Evolutionary conservation across 148 eudicot genomes (phyloP).

Genomic region (Chenopodium quinoa): DNA sequence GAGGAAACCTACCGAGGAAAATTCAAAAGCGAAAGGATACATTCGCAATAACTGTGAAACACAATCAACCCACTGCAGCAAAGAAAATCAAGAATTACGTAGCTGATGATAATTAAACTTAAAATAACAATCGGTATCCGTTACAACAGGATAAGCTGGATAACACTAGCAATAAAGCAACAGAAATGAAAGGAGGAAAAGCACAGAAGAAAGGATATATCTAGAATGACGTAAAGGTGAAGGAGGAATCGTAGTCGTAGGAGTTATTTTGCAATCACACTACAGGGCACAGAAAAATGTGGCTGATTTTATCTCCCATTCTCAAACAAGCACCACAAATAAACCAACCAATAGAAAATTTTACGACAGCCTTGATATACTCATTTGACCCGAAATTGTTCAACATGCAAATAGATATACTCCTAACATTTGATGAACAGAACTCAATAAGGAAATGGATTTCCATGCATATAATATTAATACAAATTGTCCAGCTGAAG

Average conservation of each 20-base stretch:
- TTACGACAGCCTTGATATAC: neutral
- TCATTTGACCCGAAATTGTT: neutral
- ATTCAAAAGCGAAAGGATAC: constrained; percentile 96
- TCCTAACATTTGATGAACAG: neutral
- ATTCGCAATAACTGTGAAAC: constrained; percentile 86
- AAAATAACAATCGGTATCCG: neutral
- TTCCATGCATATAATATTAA: neutral
- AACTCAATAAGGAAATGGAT: neutral
- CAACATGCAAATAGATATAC: neutral
- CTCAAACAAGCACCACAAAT: neutral
- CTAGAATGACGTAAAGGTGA: neutral
- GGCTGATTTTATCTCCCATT: neutral
- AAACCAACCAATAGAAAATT: neutral
- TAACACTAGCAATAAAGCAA: neutral
- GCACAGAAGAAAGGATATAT: neutral
- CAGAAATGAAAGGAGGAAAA: neutral
- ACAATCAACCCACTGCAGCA: constrained; percentile 95
- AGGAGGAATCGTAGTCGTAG: neutral
- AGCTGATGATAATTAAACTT: neutral
- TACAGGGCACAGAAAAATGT: neutral
- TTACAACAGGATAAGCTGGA: neutral
- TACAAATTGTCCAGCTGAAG: neutral
- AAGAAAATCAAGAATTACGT: constrained; percentile 5
- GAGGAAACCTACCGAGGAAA: constrained; percentile 67
- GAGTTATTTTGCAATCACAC: neutral